A percentile compares a stretch with the other conserved stretches of the same genome.
Evolutionary conservation across 2,329 filamentous ascomycete species (phyloP).

Genomic region (Penicillium sp.): DNA sequence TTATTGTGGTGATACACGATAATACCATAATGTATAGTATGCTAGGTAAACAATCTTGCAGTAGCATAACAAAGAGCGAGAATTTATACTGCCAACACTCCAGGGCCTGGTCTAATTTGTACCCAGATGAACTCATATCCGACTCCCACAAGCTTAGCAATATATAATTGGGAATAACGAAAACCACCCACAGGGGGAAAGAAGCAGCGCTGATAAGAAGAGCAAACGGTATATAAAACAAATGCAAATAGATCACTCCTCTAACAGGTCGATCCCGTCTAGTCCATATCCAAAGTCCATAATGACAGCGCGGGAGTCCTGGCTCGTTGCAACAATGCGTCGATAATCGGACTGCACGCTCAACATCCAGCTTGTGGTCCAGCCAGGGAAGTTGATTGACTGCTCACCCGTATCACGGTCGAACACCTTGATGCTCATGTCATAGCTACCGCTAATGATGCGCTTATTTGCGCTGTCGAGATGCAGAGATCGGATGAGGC

Average conservation of each 20-base stretch:
- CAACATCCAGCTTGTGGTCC: slow-evolving; percentile 94
- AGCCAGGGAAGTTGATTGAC: slow-evolving; percentile 78
- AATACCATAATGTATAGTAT: neutral
- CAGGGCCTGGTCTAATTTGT: neutral
- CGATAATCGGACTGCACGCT: slow-evolving; percentile 93
- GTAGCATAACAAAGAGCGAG: neutral
- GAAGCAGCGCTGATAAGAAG: slow-evolving; percentile 13
- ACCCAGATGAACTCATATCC: neutral
- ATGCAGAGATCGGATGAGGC: slow-evolving; percentile 80
- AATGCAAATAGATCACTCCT: slow-evolving; percentile 26
- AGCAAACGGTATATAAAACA: slow-evolving; percentile 7
- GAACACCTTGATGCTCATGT: slow-evolving; percentile 90
- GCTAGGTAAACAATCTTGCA: neutral
- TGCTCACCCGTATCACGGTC: slow-evolving; percentile 72
- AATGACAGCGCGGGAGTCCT: slow-evolving; percentile 83
- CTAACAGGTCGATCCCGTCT: slow-evolving; percentile 46
- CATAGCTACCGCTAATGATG: slow-evolving; percentile 85
- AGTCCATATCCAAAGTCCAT: slow-evolving; percentile 74
- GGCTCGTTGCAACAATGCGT: slow-evolving; percentile 85
- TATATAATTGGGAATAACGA: neutral
- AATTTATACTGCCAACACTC: slow-evolving; percentile 8
- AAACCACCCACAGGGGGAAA: slow-evolving; percentile 1
- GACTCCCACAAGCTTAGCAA: neutral
- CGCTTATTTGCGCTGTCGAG: slow-evolving; percentile 78
- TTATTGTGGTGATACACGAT: neutral